Base-by-base conservation (phyloP, 768 basidiomycete genomes). In the Phylloporus sp. region DNA sequence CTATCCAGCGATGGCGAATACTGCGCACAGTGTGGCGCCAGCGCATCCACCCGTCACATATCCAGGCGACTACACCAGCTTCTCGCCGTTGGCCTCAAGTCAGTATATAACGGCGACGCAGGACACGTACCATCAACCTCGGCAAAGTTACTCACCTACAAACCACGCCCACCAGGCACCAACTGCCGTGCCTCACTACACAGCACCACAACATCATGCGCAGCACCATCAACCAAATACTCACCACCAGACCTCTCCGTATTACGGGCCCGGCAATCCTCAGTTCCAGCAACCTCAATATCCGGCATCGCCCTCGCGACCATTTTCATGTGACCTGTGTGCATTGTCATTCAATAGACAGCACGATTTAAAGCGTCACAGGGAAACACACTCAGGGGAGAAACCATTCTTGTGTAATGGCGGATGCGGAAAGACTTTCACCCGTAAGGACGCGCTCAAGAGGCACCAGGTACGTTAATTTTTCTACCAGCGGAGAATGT, bases 381-480 rank as follows among this genome's bases (percentile, higher is more conserved):
- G 84, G 53, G 86, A 90, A 57, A 90, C 86, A 21, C 88, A 90
- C 67, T 84, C 84, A 6, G 87, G 87, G 29, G 87, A 90, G 65
- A 90, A 89, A 63, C 87, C 88, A 9, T 90, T 81, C 68, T 65
- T 80, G 15, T 90, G 88, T 66, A 89, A 89, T 56, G 86, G 85
- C 11, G 84, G 84, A 35, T 90, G 88, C 49, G 86, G 86, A 38
- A 90, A 90, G 72, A 89, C 87, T 3, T 90, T 90, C 61, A 90
- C 87, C 39, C 77, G 88, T 54, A 89, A 90, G 68, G 88, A 90
- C 60, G 88, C 88, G 14, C 68, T 90, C 59, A 90, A 90, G 69
- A 78, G 88, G 50, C 88, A 90, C 63, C 88, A 90, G 79, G 88
- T 79, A 56, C 50, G 79, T 44, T 48, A 45, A 34, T 22, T 33